phyloP scores from a whole-genome alignment of 257 asterid species.

The Fraxinus anomala region DNA sequence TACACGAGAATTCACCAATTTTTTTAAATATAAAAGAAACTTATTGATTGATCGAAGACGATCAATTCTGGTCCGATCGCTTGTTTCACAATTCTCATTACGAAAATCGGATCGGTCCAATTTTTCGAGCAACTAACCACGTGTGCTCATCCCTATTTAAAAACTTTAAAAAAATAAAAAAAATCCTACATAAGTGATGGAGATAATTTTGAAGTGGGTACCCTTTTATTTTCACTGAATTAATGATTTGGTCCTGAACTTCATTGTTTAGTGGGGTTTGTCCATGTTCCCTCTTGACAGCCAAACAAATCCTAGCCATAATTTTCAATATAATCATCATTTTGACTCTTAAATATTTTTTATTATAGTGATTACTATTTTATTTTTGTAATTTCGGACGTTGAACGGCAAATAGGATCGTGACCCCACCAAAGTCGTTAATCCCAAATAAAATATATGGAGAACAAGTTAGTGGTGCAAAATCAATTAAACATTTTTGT shows the following conservation, averaged over 20 bases:
- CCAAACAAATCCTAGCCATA: slow-evolving; percentile 21
- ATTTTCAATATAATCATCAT: slow-evolving; percentile 17
- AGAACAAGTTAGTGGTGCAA: neutral
- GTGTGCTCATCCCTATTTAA: too few relatives aligned
- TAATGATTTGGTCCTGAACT: slow-evolving; percentile 31
- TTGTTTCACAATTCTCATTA: too few relatives aligned
- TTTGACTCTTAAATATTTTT: neutral
- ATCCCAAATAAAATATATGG: slow-evolving; percentile 10
- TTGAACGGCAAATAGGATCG: slow-evolving; percentile 18
- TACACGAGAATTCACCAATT: too few relatives aligned
- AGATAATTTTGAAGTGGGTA: slow-evolving; percentile 4
- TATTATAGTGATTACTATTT: neutral
- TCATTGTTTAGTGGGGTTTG: slow-evolving; percentile 33
- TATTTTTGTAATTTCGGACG: slow-evolving; percentile 11
- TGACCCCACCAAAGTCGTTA: slow-evolving; percentile 18
- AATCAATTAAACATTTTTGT: neutral
- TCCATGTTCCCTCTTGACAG: slow-evolving; percentile 15
- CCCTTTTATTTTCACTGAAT: slow-evolving; percentile 18
- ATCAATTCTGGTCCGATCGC: too few relatives aligned
- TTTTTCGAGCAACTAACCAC: too few relatives aligned
- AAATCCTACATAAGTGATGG: neutral
- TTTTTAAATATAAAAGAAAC: too few relatives aligned
- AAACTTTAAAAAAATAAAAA: too few relatives aligned
- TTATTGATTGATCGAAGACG: too few relatives aligned
- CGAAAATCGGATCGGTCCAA: too few relatives aligned